phyloP scores from a whole-genome alignment of 371 early-diverging fungal genomes.

The Mortierella sp. region DNA sequence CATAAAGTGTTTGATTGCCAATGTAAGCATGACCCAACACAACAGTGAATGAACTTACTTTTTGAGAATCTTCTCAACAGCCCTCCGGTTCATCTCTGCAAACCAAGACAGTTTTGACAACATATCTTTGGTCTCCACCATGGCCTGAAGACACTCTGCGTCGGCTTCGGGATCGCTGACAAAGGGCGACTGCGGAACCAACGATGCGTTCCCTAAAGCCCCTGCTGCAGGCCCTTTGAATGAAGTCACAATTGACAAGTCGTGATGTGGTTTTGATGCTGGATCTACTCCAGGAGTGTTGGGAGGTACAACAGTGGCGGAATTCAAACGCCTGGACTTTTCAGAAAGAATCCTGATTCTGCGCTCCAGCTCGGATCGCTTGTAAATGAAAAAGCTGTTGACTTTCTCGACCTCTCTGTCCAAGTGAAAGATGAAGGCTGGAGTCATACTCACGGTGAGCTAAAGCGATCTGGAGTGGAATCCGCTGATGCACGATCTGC shows the following conservation, averaged over 20 bases:
- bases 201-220: not conserved
- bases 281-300: slow-evolving; percentile 21
- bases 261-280: slow-evolving; percentile 13
- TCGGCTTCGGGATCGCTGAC: slow-evolving; percentile 54
- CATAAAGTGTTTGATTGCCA: not conserved
- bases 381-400: slow-evolving; percentile 70
- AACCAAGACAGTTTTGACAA: slow-evolving; percentile 71
- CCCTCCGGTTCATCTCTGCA: slow-evolving; percentile 73
- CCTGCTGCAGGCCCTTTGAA: slow-evolving; percentile 9
- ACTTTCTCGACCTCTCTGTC: slow-evolving; percentile 78
- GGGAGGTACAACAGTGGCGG: slow-evolving; percentile 6
- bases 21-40: not conserved
- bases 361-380: slow-evolving; percentile 68
- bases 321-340: slow-evolving; percentile 56
- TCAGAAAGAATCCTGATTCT: slow-evolving; percentile 70
- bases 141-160: slow-evolving; percentile 65
- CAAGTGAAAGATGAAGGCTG: slow-evolving; percentile 70
- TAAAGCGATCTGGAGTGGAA: not conserved
- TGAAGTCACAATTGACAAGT: slow-evolving; percentile 34
- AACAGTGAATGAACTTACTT: slow-evolving; percentile 59
- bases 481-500: not conserved
- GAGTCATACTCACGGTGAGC: not conserved
- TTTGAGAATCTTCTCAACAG: slow-evolving; percentile 77
- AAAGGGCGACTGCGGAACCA: slow-evolving; percentile 38
- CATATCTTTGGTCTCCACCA: slow-evolving; percentile 69